Evolutionary conservation across 306 rosid species (phyloP), one percentile per base, ranked within the genome.

Genomic region (Pueraria montana): DNA sequence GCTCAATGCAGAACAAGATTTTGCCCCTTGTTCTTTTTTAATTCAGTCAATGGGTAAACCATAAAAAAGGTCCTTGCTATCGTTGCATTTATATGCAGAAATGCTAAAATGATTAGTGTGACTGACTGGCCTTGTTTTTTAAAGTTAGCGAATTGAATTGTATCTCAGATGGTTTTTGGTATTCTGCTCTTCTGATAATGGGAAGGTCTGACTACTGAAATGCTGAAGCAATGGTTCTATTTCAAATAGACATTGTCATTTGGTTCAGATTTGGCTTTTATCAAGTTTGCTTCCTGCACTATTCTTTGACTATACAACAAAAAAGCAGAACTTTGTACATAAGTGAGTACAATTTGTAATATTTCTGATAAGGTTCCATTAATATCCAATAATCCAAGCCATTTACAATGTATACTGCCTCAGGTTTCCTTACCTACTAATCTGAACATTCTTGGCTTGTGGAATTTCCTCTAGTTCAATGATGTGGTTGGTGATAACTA

Each of bases 151-250:
- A 45, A 70, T 71, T 71, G 45, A 11, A 11, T 24, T 46, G 9
- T 16, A 30, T 26, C 61, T 48, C 52, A 1, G 24, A 10, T 72
- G 46, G 24, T 49, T 30, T 48, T 16, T 30, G 46, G 32, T n/a
- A 38, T 66, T 66, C 8, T 66, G 50, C n/a, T 40, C 74, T 38
- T 68, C 52, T 68, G 74, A 36, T 34, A 40, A 40, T 38, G 52
- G 27, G 32, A 38, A 43, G 20, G 45, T 13, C 14, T 13, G 21
- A 42, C 74, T 68, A 12, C 36, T 68, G 55, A 68, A 42, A 36
- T 66, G 72, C 50, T 66, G 53, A n/a, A 66, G 9, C 50, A 9
- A 10, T 38, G 27, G 27, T 66, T 66, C 50, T 38, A 10, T 38
- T 20, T 38, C 74, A 40, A 43, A 68, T 9, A 2, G 53, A 8